A percentile compares a stretch with the other conserved stretches of the same genome.
phyloP scores from a whole-genome alignment of 1,284 basidiomycete genomes.

The Cutaneotrichosporon sp. region DNA sequence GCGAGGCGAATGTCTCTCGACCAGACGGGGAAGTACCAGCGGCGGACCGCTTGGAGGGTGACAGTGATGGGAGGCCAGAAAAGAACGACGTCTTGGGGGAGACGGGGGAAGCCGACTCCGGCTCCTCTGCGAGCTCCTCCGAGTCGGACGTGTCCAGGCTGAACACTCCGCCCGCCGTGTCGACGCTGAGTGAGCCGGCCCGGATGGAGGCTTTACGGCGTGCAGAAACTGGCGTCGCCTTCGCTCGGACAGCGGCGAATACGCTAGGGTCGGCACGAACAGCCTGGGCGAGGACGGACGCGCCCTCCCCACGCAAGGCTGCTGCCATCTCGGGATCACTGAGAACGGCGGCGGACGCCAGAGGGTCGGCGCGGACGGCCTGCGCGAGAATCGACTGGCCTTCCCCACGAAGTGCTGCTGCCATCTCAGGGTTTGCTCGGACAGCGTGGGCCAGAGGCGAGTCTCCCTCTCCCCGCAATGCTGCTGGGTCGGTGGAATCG shows the following conservation, averaged over 20 bases:
- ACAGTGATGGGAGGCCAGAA: background rate
- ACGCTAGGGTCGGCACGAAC: background rate
- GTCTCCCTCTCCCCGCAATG: too few relatives aligned
- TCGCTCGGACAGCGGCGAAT: background rate
- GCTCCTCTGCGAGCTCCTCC: background rate
- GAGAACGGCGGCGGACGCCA: background rate
- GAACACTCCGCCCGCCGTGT: background rate
- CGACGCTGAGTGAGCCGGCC: background rate
- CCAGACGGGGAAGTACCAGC: constrained; percentile 13
- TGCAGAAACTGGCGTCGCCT: background rate
- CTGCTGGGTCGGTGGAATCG: too few relatives aligned
- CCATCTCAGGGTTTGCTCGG: background rate
- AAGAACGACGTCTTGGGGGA: background rate
- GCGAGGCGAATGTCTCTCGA: constrained; percentile 13
- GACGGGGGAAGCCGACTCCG: background rate
- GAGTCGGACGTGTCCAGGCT: background rate
- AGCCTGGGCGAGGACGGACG: background rate
- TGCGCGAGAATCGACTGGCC: too few relatives aligned
- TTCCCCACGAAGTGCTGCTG: background rate
- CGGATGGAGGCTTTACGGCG: background rate
- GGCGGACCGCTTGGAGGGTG: background rate
- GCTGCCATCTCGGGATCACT: background rate
- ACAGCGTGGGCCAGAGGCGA: background rate
- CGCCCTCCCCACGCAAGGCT: background rate
- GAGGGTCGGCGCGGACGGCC: background rate